Percentiles rank a stretch among this genome's conserved stretches.
Evolutionary conservation across 164 flowering plant genomes (phyloP).

Genomic region (Euptelea pleiosperma): DNA sequence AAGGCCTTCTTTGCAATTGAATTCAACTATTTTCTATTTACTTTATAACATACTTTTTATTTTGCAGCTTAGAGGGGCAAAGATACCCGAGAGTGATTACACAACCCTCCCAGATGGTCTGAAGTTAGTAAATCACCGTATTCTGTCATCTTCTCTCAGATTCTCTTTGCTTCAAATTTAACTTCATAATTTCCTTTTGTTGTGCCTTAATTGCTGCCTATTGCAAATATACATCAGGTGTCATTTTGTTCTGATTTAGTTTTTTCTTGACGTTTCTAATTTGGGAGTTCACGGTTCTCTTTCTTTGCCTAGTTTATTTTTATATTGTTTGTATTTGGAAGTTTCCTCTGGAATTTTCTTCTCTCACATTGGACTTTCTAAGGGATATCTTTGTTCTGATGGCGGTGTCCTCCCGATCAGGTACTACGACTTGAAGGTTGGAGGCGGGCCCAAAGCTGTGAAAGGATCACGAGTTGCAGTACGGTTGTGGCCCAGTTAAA

Average conservation of each 20-base stretch:
- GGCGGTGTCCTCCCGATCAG: conserved; percentile 30
- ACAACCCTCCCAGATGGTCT: conserved; percentile 82
- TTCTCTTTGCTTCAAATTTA: neutral
- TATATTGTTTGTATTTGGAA: too few relatives aligned
- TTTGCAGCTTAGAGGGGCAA: conserved; percentile 81
- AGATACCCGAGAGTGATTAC: conserved; percentile 86
- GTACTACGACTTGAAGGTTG: conserved; percentile 96
- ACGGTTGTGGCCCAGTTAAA: conserved; percentile 58
- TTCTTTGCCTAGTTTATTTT: too few relatives aligned
- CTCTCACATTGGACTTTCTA: neutral
- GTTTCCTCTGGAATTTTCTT: neutral
- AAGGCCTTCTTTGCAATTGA: neutral
- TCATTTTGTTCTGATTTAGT: too few relatives aligned
- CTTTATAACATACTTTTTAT: neutral
- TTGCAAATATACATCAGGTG: too few relatives aligned
- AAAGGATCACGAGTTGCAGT: conserved; percentile 98
- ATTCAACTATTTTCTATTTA: neutral
- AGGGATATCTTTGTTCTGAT: conserved; percentile 7
- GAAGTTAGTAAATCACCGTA: conserved; percentile 51
- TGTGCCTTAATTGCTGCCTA: too few relatives aligned
- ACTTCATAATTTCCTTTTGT: neutral
- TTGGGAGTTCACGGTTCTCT: too few relatives aligned
- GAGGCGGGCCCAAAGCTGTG: conserved; percentile 73
- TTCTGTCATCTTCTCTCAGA: neutral
- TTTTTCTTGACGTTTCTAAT: too few relatives aligned